Conservation (phyloP, 179 eudicot species). For the Beta macrorhiza region DNA sequence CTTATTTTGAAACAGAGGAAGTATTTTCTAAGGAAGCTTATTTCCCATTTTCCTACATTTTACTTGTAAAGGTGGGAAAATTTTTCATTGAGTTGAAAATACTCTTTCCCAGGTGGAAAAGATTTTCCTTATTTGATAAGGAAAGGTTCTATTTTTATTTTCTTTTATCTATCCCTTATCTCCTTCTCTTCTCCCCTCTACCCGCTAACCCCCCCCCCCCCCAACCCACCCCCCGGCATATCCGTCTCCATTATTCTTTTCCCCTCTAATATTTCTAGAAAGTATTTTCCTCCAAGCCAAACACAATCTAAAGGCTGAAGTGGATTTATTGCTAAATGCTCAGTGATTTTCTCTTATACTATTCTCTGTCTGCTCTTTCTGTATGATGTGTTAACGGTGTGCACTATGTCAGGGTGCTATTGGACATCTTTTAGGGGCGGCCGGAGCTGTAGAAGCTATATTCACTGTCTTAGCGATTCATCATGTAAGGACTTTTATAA, state of each 20-base stretch:
- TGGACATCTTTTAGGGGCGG: conserved; percentile 96
- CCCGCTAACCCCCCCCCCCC: neutral
- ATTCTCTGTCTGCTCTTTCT: neutral
- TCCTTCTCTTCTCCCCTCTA: neutral
- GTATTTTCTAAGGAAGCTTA: no score
- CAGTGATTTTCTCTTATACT: neutral
- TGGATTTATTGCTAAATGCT: neutral
- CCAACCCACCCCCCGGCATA: no score
- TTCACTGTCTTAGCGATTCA: conserved; percentile 73
- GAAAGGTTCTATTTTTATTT: neutral
- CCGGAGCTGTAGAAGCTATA: conserved; percentile 97
- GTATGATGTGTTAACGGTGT: conserved; percentile 4
- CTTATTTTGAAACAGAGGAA: no score
- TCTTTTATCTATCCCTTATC: neutral
- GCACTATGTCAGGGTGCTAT: conserved; percentile 63
- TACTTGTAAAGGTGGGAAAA: no score
- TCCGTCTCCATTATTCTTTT: neutral
- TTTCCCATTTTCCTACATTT: no score
- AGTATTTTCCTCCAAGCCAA: neutral
- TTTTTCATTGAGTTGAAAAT: no score
- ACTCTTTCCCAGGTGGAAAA: neutral
- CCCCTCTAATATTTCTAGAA: neutral
- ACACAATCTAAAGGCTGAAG: neutral
- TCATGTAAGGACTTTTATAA: conserved; percentile 42
- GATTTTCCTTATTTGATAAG: neutral